These are phyloP conservation scores for Boletus rubropictus DNA, from an alignment of 768 basidiomycete species.

Conservation along the genomic window DNA sequence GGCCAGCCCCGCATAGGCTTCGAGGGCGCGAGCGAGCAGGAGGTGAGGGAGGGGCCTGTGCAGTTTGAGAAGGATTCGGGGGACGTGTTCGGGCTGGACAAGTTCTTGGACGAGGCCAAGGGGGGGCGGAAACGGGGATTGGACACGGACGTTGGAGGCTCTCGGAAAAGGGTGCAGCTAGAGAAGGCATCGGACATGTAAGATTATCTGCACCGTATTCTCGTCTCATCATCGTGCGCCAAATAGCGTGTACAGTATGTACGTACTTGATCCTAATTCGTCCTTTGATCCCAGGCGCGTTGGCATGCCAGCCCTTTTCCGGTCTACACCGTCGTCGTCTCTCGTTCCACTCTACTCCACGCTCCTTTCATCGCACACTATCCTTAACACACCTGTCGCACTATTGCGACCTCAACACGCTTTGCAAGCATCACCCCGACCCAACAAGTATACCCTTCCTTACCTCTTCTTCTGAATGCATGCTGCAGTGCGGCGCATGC, in stretches of 20 bases:
- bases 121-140: conserved; percentile 87
- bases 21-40: conserved; percentile 83
- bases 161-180: conserved; percentile 66
- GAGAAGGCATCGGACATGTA: conserved; percentile 52
- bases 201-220: not conserved
- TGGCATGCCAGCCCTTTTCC: conserved; percentile 16
- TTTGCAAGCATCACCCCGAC: not conserved
- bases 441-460: not conserved
- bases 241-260: not conserved
- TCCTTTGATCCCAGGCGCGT: conserved; percentile 1
- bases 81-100: conserved; percentile 96
- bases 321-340: too few relatives aligned
- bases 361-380: conserved; percentile 12
- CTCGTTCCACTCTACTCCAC: conserved; percentile 11
- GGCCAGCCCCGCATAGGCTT: conserved; percentile 84
- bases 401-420: not conserved
- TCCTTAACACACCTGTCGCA: not conserved
- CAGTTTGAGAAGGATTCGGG: conserved; percentile 97
- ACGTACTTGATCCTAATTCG: not conserved
- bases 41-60: conserved; percentile 87
- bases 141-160: conserved; percentile 66
- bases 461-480: conserved; percentile 19
- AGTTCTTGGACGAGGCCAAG: conserved; percentile 97
- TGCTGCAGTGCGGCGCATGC: conserved; percentile 20
- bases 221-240: not conserved